phyloP scores from a whole-genome alignment of 1,284 basidiomycete species.

The Dichomitus squalens region DNA sequence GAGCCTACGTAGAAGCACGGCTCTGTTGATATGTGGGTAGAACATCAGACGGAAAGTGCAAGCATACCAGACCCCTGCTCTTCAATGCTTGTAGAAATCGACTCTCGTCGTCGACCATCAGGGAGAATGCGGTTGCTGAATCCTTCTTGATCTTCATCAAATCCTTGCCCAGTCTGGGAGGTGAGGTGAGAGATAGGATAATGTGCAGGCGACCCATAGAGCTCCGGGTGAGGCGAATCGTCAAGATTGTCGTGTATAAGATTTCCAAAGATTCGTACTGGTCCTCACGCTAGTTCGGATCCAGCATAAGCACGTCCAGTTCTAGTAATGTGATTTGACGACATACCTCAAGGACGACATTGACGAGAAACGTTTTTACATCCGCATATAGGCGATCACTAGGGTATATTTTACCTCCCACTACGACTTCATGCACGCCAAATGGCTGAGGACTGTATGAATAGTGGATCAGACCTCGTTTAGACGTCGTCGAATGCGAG shows the following conservation, averaged over 20 bases:
- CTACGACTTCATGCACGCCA: constrained; percentile 41
- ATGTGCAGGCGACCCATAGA: background rate
- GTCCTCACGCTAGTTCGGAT: constrained; percentile 35
- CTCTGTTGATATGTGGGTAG: background rate
- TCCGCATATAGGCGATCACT: constrained; percentile 55
- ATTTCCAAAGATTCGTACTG: constrained; percentile 46
- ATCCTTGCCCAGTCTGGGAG: constrained; percentile 24
- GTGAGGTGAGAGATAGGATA: constrained; percentile 4
- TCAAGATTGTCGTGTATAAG: constrained; percentile 44
- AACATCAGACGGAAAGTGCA: background rate
- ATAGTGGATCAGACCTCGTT: constrained; percentile 2
- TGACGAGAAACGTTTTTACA: constrained; percentile 49
- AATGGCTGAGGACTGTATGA: constrained; percentile 62
- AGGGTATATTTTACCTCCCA: constrained; percentile 40
- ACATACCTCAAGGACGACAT: constrained; percentile 47
- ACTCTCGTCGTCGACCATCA: background rate
- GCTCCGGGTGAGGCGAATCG: constrained; percentile 33
- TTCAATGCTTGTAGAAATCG: constrained; percentile 4
- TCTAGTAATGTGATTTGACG: background rate
- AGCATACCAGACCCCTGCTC: constrained; percentile 13
- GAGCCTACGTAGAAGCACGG: background rate
- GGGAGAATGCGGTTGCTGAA: background rate
- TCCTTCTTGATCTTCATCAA: constrained; percentile 2
- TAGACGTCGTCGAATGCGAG: background rate
- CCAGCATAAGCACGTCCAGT: background rate